Evolutionary conservation across 495 filamentous ascomycete genomes (phyloP).

Genomic region (Penicillium salamii): DNA sequence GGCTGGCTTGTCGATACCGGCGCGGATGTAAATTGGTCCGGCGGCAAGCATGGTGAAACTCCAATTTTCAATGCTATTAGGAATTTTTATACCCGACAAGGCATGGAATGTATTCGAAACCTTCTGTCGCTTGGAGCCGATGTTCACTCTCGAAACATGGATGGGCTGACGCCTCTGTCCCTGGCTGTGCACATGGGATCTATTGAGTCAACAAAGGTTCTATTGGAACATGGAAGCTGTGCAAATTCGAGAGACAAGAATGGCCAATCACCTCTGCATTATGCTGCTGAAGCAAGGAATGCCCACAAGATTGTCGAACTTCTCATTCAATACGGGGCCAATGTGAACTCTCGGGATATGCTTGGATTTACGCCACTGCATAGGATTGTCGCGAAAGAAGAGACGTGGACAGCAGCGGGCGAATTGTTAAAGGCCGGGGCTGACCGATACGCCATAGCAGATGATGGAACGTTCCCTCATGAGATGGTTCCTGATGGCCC

Average conservation of each 20-base stretch:
- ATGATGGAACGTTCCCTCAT: slow-evolving; percentile 5
- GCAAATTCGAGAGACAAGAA: slow-evolving; percentile 3
- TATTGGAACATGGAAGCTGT: background rate
- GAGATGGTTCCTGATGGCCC: slow-evolving; percentile 7
- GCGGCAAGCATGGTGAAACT: slow-evolving; percentile 3
- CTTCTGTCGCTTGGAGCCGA: slow-evolving; percentile 4
- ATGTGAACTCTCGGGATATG: slow-evolving; percentile 7
- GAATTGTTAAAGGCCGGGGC: slow-evolving; percentile 8
- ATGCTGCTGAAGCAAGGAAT: slow-evolving; percentile 1
- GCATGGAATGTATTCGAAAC: background rate
- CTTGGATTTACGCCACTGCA: slow-evolving; percentile 9
- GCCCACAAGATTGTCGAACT: background rate
- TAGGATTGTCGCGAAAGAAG: background rate
- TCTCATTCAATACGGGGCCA: slow-evolving; percentile 3
- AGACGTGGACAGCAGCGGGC: background rate
- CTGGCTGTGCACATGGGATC: slow-evolving; percentile 1
- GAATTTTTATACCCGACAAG: background rate
- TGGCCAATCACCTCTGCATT: slow-evolving; percentile 4
- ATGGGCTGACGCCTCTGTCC: slow-evolving; percentile 7
- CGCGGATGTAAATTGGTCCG: slow-evolving; percentile 5
- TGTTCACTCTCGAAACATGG: slow-evolving; percentile 4
- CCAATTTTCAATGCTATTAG: slow-evolving; percentile 8
- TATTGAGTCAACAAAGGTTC: background rate
- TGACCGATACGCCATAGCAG: slow-evolving; percentile 2
- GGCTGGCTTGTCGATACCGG: slow-evolving; percentile 2